Conservation (phyloP, 108 stramenopile genomes). For the Nannochloropsis salina region DNA sequence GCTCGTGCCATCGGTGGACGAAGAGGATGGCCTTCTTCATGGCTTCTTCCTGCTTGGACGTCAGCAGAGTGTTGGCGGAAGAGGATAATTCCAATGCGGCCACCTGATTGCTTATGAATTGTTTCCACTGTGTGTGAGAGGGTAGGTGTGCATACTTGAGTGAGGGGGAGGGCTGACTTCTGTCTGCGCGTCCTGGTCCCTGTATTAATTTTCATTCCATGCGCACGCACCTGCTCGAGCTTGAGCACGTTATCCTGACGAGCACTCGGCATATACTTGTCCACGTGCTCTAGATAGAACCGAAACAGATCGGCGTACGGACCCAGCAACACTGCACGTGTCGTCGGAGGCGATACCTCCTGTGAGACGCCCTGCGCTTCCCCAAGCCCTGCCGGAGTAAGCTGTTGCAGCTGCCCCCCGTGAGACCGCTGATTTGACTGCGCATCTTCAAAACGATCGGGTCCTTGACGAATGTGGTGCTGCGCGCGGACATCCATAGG, state of each 20-base stretch:
- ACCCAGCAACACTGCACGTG: background rate
- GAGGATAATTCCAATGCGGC: background rate
- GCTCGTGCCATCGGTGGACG: conserved; percentile 1
- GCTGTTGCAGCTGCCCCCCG: too few relatives aligned
- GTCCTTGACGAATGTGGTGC: too few relatives aligned
- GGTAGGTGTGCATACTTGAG: background rate
- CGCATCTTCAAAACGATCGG: too few relatives aligned
- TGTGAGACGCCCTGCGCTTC: too few relatives aligned
- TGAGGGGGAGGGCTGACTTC: background rate
- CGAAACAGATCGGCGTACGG: background rate
- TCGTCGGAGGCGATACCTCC: too few relatives aligned
- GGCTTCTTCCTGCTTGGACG: conserved; percentile 9
- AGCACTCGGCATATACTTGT: background rate
- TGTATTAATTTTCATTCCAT: background rate
- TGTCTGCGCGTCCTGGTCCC: background rate
- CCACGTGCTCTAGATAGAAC: background rate
- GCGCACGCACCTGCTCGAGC: conserved; percentile 3
- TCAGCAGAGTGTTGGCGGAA: background rate
- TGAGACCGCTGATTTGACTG: too few relatives aligned
- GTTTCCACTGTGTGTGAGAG: background rate
- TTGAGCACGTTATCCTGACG: background rate
- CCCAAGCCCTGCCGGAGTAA: too few relatives aligned
- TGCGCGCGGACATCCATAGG: too few relatives aligned
- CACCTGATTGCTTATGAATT: background rate
- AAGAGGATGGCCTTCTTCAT: background rate